Base-by-base conservation (phyloP, 2,329 filamentous ascomycete species). In the Fusarium napiforme region DNA sequence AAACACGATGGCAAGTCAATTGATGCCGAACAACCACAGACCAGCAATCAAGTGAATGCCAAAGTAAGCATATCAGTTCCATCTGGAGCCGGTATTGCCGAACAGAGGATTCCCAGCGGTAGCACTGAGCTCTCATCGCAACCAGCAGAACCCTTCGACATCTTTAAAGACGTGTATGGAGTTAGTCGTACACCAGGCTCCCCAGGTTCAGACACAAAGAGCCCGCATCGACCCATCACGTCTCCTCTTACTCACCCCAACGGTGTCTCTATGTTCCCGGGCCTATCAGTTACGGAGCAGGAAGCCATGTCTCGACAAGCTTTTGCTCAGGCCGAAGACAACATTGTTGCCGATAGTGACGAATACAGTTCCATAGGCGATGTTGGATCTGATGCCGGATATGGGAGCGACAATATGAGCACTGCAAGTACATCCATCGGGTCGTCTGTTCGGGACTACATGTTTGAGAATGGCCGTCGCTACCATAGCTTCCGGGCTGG, bases 401-500 rank as follows among this genome's bases (percentile, higher is more conserved):
- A 84, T 45, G 81, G 80, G 40, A 83, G 81, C 18, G 82, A 84
- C 34, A 78, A 72, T 12, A 72, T 79, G 40, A 81, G 78, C 47
- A 82, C 81, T 23, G 82, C 75, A 37, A 83, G 81, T 58, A 84
- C 82, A 16, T 83, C 82, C 15, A 76, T 82, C 15, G 78, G 79
- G 47, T 84, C 82, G 6, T 81, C 80, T 42, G 81, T 88, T 30
- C 81, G 85, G 47, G 84, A 90, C 68, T 90, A 88, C 72, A 82
- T 83, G 55, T 85, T 82, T 64, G 87, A 90, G 74, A 89, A 91
- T 75, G 89, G 89, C n/a, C 83, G 88, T 30, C 83, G 88, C 32
- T 91, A 90, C 66, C 88, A 90, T 74, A 83, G 83, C 46, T 89
- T 87, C 75, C 82, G 87, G 23, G 86, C 88, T 64, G 88, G 87